Evolutionary conservation across 2,329 filamentous ascomycete species (phyloP).

Genomic region (Trichoderma lentiforme): DNA sequence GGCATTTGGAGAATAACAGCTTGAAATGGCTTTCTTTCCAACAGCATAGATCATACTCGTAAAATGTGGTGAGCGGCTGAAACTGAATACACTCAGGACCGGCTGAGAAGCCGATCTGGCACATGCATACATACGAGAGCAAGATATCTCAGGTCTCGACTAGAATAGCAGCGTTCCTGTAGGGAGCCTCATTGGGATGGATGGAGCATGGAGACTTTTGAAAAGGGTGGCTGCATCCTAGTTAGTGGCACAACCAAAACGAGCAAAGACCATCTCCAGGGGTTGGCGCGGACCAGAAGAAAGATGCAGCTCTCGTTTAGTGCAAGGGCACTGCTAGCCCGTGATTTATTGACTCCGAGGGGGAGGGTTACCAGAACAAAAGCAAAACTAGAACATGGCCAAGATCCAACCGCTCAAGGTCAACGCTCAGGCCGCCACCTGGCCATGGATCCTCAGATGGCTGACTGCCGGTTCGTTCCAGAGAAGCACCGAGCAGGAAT

Average conservation of each 20-base stretch:
- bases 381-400: not conserved
- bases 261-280: constrained; percentile 13
- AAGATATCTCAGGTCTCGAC: not conserved
- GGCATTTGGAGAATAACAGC: not conserved
- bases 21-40: not conserved
- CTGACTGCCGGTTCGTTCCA: not conserved
- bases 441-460: not conserved
- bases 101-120: constrained; percentile 9
- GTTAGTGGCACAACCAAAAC: constrained; percentile 9
- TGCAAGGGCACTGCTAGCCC: constrained; percentile 5
- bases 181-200: constrained; percentile 3
- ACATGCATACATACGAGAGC: constrained; percentile 3
- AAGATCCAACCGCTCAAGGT: not conserved
- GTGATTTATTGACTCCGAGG: constrained; percentile 5
- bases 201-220: not conserved
- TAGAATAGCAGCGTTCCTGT: not conserved
- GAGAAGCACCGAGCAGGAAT: not conserved
- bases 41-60: not conserved
- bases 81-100: not conserved
- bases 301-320: constrained; percentile 1
- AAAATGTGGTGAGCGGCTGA: not conserved
- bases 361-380: not conserved
- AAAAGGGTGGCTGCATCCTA: constrained; percentile 1
- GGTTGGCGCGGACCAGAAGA: constrained; percentile 11
- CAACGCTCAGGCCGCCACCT: constrained; percentile 1